Percentiles rank a stretch among this genome's conserved stretches.
Evolutionary conservation across 768 basidiomycete genomes (phyloP).

Genomic region (Tylopilus sp.): DNA sequence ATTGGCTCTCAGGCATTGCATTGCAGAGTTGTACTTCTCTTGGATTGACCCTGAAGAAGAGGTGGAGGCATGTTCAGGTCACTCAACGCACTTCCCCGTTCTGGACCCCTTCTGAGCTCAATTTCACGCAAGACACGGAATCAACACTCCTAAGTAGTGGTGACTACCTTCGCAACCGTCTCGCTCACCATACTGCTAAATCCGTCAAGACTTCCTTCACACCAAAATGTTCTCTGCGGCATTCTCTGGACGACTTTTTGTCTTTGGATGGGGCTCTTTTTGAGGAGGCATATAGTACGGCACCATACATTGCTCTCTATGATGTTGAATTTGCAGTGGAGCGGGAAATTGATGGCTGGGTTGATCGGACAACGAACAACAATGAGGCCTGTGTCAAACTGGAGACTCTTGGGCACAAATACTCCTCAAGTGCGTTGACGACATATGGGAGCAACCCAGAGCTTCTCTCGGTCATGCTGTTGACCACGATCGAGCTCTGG

Average conservation of each 20-base stretch:
- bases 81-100: background rate
- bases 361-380: background rate
- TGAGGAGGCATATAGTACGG: background rate
- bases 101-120: background rate
- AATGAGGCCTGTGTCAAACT: background rate
- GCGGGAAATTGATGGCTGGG: background rate
- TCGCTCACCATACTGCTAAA: background rate
- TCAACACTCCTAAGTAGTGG: background rate
- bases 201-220: background rate
- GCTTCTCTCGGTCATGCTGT: background rate
- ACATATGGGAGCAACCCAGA: no score
- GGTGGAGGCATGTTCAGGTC: background rate
- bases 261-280: background rate
- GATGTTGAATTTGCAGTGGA: background rate
- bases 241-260: background rate
- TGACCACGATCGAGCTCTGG: background rate
- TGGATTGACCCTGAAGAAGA: background rate
- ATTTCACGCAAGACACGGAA: background rate
- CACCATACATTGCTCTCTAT: background rate
- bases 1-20: background rate
- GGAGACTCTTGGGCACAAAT: background rate
- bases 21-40: background rate
- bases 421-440: no score
- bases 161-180: background rate
- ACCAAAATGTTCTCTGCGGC: background rate